Evolutionary conservation across 495 filamentous ascomycete species (phyloP).

Genomic region (Penicilliopsis zonata): DNA sequence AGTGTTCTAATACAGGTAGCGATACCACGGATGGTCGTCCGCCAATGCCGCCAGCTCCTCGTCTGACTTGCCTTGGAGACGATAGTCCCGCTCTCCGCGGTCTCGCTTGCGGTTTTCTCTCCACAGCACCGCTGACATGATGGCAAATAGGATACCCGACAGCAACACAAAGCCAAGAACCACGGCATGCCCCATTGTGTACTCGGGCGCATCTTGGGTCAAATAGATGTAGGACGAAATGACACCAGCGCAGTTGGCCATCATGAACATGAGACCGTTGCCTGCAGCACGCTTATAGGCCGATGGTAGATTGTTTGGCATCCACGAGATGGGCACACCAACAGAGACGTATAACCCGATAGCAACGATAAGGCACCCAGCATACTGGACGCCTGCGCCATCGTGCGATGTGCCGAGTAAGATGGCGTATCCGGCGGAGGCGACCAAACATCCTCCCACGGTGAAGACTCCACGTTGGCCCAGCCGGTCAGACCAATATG

Average conservation of each 20-base stretch:
- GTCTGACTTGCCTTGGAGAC: neutral
- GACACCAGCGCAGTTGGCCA: slow-evolving; percentile 57
- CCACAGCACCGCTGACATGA: slow-evolving; percentile 24
- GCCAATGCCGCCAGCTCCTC: neutral
- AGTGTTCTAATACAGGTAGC: neutral
- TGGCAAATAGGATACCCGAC: slow-evolving; percentile 27
- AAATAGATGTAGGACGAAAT: slow-evolving; percentile 50
- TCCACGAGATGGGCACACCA: slow-evolving; percentile 60
- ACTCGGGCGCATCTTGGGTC: slow-evolving; percentile 25
- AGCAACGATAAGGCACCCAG: slow-evolving; percentile 60
- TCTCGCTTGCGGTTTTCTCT: neutral
- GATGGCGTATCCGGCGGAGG: slow-evolving; percentile 57
- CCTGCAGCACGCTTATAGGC: slow-evolving; percentile 65
- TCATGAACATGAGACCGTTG: slow-evolving; percentile 52
- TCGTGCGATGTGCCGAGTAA: slow-evolving; percentile 39
- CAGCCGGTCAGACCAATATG: slow-evolving; percentile 46
- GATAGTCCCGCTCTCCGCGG: neutral
- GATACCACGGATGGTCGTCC: neutral
- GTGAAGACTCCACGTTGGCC: slow-evolving; percentile 51
- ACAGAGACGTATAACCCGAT: slow-evolving; percentile 59
- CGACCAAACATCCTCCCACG: slow-evolving; percentile 42
- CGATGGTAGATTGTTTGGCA: slow-evolving; percentile 44
- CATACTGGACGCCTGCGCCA: slow-evolving; percentile 52
- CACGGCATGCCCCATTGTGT: slow-evolving; percentile 30
- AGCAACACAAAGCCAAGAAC: slow-evolving; percentile 34